Percentiles rank a stretch among this genome's conserved stretches.
phyloP scores from a whole-genome alignment of 371 early-diverging fungal genomes.

The Syncephalastrum contaminatum region DNA sequence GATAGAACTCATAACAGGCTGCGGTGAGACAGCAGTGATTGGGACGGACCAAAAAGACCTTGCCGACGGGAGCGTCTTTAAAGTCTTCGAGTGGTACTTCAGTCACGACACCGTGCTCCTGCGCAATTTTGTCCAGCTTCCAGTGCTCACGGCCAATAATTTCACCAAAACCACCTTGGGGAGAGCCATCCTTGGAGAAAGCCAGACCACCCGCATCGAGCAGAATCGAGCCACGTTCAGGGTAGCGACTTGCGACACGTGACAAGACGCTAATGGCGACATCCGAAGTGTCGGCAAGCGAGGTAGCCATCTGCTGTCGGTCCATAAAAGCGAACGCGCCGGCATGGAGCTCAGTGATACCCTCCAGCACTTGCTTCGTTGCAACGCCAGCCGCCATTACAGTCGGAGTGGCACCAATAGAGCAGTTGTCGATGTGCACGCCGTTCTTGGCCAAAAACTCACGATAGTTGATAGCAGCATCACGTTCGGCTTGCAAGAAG shows the following conservation, averaged over 20 bases:
- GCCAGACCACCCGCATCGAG: slow-evolving; percentile 48
- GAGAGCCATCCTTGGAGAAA: slow-evolving; percentile 43
- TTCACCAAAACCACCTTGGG: slow-evolving; percentile 46
- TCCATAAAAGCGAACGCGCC: slow-evolving; percentile 40
- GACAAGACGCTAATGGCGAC: slow-evolving; percentile 32
- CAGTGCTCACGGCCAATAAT: slow-evolving; percentile 12
- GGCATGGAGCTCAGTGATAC: slow-evolving; percentile 43
- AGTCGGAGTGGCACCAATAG: slow-evolving; percentile 50
- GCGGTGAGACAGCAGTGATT: slow-evolving; percentile 45
- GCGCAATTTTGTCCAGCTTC: slow-evolving; percentile 27
- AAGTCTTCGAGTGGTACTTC: slow-evolving; percentile 14
- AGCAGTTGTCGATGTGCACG: slow-evolving; percentile 21
- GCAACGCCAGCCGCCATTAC: slow-evolving; percentile 16
- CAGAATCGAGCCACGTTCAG: slow-evolving; percentile 29
- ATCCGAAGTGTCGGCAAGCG: slow-evolving; percentile 19
- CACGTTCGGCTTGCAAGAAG: slow-evolving; percentile 33
- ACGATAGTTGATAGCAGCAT: slow-evolving; percentile 16
- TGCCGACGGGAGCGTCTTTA: slow-evolving; percentile 18
- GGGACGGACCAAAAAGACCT: slow-evolving; percentile 30
- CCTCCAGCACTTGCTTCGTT: slow-evolving; percentile 20
- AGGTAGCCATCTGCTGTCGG: slow-evolving; percentile 43
- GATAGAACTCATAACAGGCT: slow-evolving; percentile 36
- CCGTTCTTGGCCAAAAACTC: slow-evolving; percentile 18
- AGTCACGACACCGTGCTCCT: slow-evolving; percentile 43
- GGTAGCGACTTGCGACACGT: slow-evolving; percentile 41